A percentile compares a stretch with the other conserved stretches of the same genome.
Conservation (phyloP, 2,329 filamentous ascomycete species). For the Fusarium heterosporum region DNA sequence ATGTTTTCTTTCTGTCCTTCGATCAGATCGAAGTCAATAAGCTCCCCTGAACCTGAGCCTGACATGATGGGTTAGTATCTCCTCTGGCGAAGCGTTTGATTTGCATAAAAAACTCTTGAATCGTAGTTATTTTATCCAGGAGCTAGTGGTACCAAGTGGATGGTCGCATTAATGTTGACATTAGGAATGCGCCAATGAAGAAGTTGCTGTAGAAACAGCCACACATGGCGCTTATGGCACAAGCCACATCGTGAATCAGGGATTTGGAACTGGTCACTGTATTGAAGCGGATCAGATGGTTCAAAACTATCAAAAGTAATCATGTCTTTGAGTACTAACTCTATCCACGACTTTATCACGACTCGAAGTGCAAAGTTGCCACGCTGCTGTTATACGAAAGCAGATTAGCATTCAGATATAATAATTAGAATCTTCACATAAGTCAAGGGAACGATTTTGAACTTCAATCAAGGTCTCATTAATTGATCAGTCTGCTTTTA, state of each 20-base stretch:
- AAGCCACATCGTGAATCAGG: not conserved
- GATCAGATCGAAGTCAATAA: conserved; percentile 88
- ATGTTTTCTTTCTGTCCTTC: conserved; percentile 99
- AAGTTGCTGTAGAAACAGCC: conserved; percentile 46
- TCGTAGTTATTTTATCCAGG: conserved; percentile 30
- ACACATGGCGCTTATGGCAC: conserved; percentile 19
- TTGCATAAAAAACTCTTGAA: conserved; percentile 22
- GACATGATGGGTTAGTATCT: conserved; percentile 58
- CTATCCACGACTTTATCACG: too few species aligned
- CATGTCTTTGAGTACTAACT: not conserved
- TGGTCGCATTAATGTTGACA: conserved; percentile 28
- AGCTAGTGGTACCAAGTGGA: conserved; percentile 12
- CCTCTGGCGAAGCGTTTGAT: conserved; percentile 32
- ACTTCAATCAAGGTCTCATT: conserved; percentile 40
- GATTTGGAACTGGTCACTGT: not conserved
- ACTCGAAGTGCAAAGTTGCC: not conserved
- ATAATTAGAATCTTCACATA: not conserved
- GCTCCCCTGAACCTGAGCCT: conserved; percentile 59
- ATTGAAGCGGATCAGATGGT: not conserved
- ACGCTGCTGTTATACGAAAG: not conserved
- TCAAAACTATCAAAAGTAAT: not conserved
- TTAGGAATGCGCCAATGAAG: conserved; percentile 8
- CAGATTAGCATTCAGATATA: not conserved
- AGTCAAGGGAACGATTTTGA: not conserved
- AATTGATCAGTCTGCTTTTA: conserved; percentile 44